These are phyloP conservation scores for Oryza rufipogon DNA, from an alignment of 176 grass and related monocot genomes.

Conservation along the genomic window DNA sequence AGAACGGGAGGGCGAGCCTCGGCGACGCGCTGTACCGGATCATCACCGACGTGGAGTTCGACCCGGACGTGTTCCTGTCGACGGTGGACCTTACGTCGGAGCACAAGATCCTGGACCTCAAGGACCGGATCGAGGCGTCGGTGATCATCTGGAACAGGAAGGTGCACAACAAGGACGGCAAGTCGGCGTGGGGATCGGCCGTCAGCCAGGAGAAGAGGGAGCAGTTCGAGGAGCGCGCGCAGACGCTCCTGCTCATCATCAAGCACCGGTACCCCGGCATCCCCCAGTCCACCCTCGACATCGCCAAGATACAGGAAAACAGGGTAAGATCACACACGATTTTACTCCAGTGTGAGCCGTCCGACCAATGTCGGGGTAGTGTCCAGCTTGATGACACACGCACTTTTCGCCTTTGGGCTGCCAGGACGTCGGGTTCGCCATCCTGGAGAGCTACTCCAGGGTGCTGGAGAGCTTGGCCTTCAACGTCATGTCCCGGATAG, in stretches of 20 bases:
- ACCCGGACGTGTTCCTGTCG: constrained; percentile 83
- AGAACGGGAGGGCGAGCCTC: constrained; percentile 91
- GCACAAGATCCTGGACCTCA: constrained; percentile 97
- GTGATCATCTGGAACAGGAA: constrained; percentile 98
- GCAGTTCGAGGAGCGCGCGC: constrained; percentile 95
- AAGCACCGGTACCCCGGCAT: constrained; percentile 96
- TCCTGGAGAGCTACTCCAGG: constrained; percentile 95
- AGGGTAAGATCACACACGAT: constrained; percentile 38
- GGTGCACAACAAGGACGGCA: constrained; percentile 92
- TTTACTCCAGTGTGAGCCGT: background rate
- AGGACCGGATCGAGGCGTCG: constrained; percentile 95
- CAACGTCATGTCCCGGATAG: constrained; percentile 87
- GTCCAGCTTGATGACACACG: background rate
- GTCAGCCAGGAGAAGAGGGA: constrained; percentile 94
- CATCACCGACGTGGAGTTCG: constrained; percentile 89
- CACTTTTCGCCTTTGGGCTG: too few relatives aligned
- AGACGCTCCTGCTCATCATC: constrained; percentile 90
- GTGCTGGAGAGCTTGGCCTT: constrained; percentile 89
- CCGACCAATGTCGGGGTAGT: background rate
- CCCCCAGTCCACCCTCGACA: constrained; percentile 80
- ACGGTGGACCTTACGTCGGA: constrained; percentile 85
- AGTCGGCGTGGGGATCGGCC: constrained; percentile 80
- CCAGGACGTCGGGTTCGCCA: constrained; percentile 84
- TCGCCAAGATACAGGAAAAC: constrained; percentile 98
- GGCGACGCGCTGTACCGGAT: constrained; percentile 84